These are phyloP conservation scores for Raphanus raphanistrum DNA, from an alignment of 345 rosid species.

Conservation along the genomic window DNA sequence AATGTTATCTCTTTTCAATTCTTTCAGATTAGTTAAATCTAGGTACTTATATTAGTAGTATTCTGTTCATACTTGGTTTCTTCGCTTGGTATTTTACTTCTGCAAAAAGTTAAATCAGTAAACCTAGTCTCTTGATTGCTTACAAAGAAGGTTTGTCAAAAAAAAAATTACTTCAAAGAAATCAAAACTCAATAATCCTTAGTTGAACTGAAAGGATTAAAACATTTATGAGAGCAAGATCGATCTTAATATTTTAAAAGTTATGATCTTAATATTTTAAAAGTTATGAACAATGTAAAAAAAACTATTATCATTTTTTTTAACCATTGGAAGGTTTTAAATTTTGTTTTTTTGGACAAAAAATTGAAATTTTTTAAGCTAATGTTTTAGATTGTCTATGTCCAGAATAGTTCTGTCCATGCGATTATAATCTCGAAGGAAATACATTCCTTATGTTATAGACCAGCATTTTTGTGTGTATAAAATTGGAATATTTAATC, in stretches of 20 bases:
- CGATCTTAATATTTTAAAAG: not conserved
- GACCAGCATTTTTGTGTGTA: not conserved
- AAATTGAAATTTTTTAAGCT: not conserved
- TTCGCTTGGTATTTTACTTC: constrained; percentile 4
- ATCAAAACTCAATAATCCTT: not conserved
- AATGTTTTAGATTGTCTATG: not conserved
- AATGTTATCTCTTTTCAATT: not conserved
- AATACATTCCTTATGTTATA: not conserved
- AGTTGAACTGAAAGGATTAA: not conserved
- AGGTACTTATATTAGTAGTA: constrained; percentile 27
- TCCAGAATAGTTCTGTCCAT: not conserved
- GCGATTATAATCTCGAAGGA: constrained; percentile 1
- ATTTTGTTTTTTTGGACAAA: too few species aligned
- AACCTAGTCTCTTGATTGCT: not conserved
- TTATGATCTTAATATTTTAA: not conserved
- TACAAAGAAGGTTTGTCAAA: too few species aligned
- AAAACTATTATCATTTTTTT: not conserved
- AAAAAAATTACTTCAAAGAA: not conserved
- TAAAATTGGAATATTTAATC: not conserved
- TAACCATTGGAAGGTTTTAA: not conserved
- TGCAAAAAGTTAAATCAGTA: not conserved
- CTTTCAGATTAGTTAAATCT: constrained; percentile 12
- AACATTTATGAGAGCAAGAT: not conserved
- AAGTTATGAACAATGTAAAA: not conserved
- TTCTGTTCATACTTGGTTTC: constrained; percentile 38